A percentile compares a stretch with the other conserved stretches of the same genome.
phyloP scores from a whole-genome alignment of 371 early-diverging fungal genomes.

The Dinochytrium kinnereticum region DNA sequence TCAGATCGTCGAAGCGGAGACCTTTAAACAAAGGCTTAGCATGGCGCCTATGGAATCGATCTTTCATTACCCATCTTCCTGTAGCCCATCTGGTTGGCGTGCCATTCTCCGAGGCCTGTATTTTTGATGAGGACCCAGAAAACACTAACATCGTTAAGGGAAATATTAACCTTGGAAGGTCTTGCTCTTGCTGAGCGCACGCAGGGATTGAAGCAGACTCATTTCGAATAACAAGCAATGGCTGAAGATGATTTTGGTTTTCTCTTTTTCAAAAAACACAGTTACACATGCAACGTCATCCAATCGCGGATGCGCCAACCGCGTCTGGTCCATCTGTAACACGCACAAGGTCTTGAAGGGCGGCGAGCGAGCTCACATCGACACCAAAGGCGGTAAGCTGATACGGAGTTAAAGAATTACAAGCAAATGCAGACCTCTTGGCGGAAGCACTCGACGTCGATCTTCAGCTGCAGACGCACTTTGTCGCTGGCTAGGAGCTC shows the following conservation, averaged over 20 bases:
- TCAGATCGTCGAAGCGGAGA: slow-evolving; percentile 88
- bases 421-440: no score
- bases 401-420: no score
- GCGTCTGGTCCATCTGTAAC: no score
- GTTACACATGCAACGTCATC: no score
- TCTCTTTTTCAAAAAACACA: no score
- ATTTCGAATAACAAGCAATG: no score
- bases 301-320: no score
- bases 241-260: no score
- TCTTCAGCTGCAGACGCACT: background rate
- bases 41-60: background rate
- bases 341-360: no score
- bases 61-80: slow-evolving; percentile 45
- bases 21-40: slow-evolving; percentile 56
- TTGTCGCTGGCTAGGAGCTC: slow-evolving; percentile 13
- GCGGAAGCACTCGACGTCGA: background rate
- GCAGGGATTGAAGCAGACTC: slow-evolving; percentile 25
- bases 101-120: slow-evolving; percentile 36
- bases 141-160: background rate
- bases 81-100: slow-evolving; percentile 53
- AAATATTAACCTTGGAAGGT: slow-evolving; percentile 11
- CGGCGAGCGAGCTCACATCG: background rate
- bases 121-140: background rate
- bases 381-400: background rate
- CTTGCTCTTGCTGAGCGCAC: slow-evolving; percentile 28